Evolutionary conservation across 306 rosid species (phyloP).

Genomic region (Dalbergia oliveri): DNA sequence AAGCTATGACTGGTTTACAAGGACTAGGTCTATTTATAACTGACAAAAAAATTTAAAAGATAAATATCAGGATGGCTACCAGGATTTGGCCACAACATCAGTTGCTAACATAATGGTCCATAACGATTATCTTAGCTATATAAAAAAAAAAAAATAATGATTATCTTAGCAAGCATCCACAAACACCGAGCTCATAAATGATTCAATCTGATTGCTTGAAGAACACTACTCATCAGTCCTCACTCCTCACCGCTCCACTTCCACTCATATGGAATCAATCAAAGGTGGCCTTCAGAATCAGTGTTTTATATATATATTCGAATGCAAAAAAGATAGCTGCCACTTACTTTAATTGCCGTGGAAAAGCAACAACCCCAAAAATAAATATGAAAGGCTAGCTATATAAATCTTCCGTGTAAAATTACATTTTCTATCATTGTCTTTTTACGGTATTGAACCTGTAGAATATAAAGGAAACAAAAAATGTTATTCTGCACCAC

Average conservation of each 20-base stretch:
- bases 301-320: background rate
- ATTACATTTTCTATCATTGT: background rate
- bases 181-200: background rate
- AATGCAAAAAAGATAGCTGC: background rate
- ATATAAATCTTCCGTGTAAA: background rate
- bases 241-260: background rate
- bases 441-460: background rate
- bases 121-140: background rate
- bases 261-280: slow-evolving; percentile 37
- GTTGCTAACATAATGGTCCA: no score
- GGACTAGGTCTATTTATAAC: background rate
- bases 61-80: background rate
- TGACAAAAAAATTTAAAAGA: background rate
- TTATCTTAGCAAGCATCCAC: background rate
- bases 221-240: slow-evolving; percentile 20
- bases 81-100: background rate
- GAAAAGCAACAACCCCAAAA: background rate
- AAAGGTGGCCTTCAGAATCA: slow-evolving; percentile 8
- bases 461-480: background rate
- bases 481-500: background rate
- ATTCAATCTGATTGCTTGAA: slow-evolving; percentile 37
- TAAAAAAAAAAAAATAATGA: no score
- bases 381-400: background rate
- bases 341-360: background rate
- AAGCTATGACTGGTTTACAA: background rate